phyloP scores from a whole-genome alignment of 2,329 filamentous ascomycete species.

The Lasiodiplodia citricola region DNA sequence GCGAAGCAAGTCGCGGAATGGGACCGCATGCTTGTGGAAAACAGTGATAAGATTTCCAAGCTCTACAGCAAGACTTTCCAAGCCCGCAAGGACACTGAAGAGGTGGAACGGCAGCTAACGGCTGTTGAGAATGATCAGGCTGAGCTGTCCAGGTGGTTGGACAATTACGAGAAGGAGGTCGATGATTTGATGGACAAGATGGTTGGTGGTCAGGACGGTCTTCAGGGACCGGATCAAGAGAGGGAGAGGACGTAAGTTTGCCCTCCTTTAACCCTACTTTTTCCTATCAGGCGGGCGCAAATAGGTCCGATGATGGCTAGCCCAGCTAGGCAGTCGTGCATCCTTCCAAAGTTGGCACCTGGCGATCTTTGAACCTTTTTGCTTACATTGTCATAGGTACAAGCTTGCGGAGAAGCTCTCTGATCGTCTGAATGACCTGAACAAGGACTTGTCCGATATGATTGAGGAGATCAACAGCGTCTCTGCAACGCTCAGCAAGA shows the following conservation, averaged over 20 bases:
- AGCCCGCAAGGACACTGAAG: constrained; percentile 87
- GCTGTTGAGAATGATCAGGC: constrained; percentile 92
- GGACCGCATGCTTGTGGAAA: constrained; percentile 92
- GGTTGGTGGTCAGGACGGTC: constrained; percentile 68
- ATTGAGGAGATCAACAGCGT: constrained; percentile 97
- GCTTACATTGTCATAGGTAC: constrained; percentile 58
- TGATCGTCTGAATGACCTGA: constrained; percentile 90
- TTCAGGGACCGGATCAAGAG: constrained; percentile 91
- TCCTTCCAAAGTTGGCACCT: background rate
- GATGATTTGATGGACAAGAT: constrained; percentile 79
- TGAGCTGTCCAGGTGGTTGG: constrained; percentile 85
- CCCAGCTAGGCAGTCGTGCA: background rate
- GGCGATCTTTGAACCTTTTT: constrained; percentile 4
- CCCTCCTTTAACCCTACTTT: background rate
- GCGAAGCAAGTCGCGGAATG: constrained; percentile 85
- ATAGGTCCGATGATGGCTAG: background rate
- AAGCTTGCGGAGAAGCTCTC: constrained; percentile 93
- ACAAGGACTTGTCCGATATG: constrained; percentile 91
- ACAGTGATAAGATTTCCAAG: constrained; percentile 92
- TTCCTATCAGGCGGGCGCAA: background rate
- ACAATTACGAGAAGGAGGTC: constrained; percentile 89
- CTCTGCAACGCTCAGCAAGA: constrained; percentile 87
- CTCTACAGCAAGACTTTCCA: constrained; percentile 91
- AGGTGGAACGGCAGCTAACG: constrained; percentile 90
- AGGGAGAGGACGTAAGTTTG: constrained; percentile 79